phyloP scores from a whole-genome alignment of 208 protist species.

The Tritrichomonas musculus region DNA sequence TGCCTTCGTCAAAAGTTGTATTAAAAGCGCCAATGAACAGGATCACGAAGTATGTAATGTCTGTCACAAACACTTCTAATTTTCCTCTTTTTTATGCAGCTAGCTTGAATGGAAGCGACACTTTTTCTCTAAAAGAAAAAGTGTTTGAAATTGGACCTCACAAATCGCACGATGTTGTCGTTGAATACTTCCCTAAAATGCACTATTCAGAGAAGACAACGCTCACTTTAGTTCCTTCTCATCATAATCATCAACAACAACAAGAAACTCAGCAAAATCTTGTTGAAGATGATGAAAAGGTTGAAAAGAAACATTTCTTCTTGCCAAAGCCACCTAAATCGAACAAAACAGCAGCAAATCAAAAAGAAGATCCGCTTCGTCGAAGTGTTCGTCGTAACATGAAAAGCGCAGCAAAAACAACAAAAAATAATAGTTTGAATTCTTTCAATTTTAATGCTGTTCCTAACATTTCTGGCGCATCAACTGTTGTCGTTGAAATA shows the following conservation, averaged over 20 bases:
- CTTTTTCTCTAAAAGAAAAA: neutral
- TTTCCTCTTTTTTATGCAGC: neutral
- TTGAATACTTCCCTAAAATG: neutral
- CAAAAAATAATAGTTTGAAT: neutral
- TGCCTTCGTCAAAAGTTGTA: neutral
- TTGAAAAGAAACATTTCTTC: neutral
- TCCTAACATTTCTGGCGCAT: neutral
- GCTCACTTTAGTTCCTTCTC: neutral
- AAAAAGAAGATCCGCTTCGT: neutral
- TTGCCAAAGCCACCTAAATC: neutral
- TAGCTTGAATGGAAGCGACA: neutral
- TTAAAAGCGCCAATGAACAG: neutral
- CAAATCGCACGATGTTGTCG: neutral
- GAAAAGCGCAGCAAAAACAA: neutral
- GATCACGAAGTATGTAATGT: neutral
- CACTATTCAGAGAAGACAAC: neutral
- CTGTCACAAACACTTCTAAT: neutral
- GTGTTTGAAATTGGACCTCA: neutral
- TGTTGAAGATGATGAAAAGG: no score
- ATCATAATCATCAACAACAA: neutral
- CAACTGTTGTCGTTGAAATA: neutral
- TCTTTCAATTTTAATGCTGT: neutral
- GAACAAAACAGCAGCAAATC: neutral
- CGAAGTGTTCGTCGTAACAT: neutral
- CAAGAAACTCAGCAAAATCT: no score